Evolutionary conservation across 2,329 filamentous ascomycete species (phyloP), one percentile per base, ranked within the genome.

Genomic region (Colletotrichum tofieldiae): DNA sequence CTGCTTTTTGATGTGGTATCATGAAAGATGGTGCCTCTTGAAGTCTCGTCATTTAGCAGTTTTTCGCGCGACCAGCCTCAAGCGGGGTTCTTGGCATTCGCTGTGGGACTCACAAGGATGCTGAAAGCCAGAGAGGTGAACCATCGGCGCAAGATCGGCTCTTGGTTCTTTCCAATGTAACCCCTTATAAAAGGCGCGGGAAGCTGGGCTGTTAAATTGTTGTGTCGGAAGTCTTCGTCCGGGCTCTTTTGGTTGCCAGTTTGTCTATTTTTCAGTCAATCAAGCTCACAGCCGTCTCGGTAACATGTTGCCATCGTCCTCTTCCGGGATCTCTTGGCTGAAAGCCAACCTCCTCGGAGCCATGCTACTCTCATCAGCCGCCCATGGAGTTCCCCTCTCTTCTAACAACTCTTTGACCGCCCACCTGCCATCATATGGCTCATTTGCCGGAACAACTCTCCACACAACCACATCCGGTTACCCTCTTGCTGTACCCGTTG

Each of bases 391-490:
- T 14, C 26, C 63, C 8, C 1, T 49, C 5, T 26, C 43, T 14
- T 41, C 9, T 3, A 71, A 61, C 18, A 23, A 41, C 43, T 51
- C 41, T 16, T 58, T 59, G n/a, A 51, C 37, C 12, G 29, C 52
- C 14, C 51, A 62, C 23, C 1, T 71, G 0, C 51, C 64, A 20
- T 68, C 43, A 1, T 68, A 59, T 14, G 68, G 65, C 8, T 67
- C 65, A 1, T 59, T 58, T 8, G 9, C 12, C 37, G 68, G 68
- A 7, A 59, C 37, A 18, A 71, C 65, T 7, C 6, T 71, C 14
- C 52, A 47, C 29, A 32, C 51, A 5, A 63, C 65, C 16, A 68
- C 58, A 5, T 71, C 68, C 1, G 68, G 65, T 12, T 56, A 58
- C 18, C 56, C 68, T 18, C 68, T 71, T 18, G 29, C 65, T 2